Base-by-base conservation (phyloP, 2,329 filamentous ascomycete genomes). In the Periconia sp. region DNA sequence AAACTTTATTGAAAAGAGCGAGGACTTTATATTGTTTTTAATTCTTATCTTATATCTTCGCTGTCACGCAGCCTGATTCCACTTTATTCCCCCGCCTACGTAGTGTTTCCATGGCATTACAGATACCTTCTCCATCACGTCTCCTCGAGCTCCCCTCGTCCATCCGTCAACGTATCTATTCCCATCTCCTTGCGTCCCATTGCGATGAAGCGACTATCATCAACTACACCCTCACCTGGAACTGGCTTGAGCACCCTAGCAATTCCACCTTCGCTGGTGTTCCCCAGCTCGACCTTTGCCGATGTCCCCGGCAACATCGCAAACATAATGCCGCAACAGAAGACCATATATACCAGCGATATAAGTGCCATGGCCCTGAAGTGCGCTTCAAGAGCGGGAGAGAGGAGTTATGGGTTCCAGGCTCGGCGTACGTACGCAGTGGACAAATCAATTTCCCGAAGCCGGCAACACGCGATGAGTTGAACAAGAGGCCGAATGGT, bases 181-280 rank as follows among this genome's bases (percentile, higher is more conserved):
- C 46, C 30, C 50, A 58, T 33, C 46, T 60, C 15, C 48, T 63
- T 9, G 32, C 57, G n/a, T 50, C 52, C 16, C 58, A 67, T 40
- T 70, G 68, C 5, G 57, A 69, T 37, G 64, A 70, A 19, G 54
- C 63, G 9, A 63, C 58, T 13, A 60, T 59, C 2, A 53, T 77
- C 25, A 70, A 67, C 40, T 68, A 68, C 65, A 39, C 43, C 5
- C 50, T 66, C 12, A 33, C 45, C 13, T 66, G 62, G 58, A 54
- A 57, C 4, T 50, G 57, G 41, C 49, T 69, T 4, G 52, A 63
- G 4, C 57, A 63, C 24, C 63, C 65, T 1, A 59, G 55, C 46
- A 63, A 63, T 33, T 59, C 55, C 6, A 66, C 65, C 5, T 66
- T 65, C 26, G 56, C 50, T 9, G 57, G 59, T 5, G 37, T 46